phyloP scores from a whole-genome alignment of 108 stramenopile genomes.

The Seminavis robusta region DNA sequence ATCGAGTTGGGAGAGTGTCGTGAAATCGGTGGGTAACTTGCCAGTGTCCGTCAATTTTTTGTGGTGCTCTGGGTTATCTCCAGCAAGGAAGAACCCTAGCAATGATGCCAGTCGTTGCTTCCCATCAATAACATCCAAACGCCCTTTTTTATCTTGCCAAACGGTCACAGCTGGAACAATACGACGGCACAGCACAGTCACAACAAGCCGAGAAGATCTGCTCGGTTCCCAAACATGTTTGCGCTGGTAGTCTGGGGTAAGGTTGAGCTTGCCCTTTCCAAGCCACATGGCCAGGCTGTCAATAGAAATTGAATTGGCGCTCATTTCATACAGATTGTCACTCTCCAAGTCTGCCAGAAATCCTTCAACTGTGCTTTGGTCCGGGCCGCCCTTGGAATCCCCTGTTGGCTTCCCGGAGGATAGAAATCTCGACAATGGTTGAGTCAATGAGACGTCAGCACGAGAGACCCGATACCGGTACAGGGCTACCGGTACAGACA shows the following conservation, averaged over 20 bases:
- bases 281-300: neutral
- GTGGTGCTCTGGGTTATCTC: neutral
- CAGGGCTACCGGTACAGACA: too few species aligned
- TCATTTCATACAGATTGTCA: too few species aligned
- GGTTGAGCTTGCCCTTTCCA: neutral
- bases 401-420: too few species aligned
- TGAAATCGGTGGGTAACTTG: neutral
- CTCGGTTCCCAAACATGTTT: slow-evolving; percentile 6
- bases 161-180: slow-evolving; percentile 6
- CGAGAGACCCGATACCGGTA: too few species aligned
- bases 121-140: slow-evolving; percentile 13
- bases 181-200: slow-evolving; percentile 11
- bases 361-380: too few species aligned
- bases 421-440: too few species aligned
- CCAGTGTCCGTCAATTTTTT: neutral
- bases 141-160: slow-evolving; percentile 7
- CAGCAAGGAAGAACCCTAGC: slow-evolving; percentile 2
- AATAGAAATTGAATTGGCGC: neutral
- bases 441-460: too few species aligned
- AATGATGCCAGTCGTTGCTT: slow-evolving; percentile 11
- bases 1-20: neutral
- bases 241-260: slow-evolving; percentile 11
- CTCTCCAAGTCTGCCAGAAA: too few species aligned
- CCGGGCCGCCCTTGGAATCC: too few species aligned
- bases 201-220: slow-evolving; percentile 9